Evolutionary conservation across 2,329 filamentous ascomycete species (phyloP), one percentile per base, ranked within the genome.

Genomic region (Monilinia fructicola): DNA sequence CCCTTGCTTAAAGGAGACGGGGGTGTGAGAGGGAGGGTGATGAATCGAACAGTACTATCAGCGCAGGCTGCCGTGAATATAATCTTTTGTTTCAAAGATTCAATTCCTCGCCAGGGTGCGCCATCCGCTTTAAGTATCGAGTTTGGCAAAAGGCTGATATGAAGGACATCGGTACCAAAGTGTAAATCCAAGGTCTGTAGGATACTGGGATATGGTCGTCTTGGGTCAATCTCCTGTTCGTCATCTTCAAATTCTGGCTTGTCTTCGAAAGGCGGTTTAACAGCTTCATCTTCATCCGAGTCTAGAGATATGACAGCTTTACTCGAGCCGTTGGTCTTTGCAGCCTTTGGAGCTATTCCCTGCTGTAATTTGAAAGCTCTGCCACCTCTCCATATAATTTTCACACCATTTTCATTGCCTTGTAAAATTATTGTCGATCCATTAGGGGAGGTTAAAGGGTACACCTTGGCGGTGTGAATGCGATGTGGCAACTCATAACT

Each of bases 391-490:
- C 87, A 90, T 31, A 86, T 76, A 48, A 89, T 73, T 3, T 83
- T 86, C 53, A 88, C 77, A 54, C 87, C 87, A 75, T 84, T 86
- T 67, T 88, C 85, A 71, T 89, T 86, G 55, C 84, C 86, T 72
- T 88, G 88, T 54, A 90, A 77, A 35, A 89, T 75, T 73, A 89
- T 82, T 2, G 83, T 85, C 9, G 87, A 87, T 46, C 87, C 87
- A 73, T 90, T 87, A 1, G 85, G 82, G 1, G 87, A 87, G 67
- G 81, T 80, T 23, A 87, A 79, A 0, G 87, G 87, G 72, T 89
- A 89, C 4, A 82, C 82, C 71, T 87, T 84, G 60, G 87, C 81
- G 72, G 85, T 80, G 75, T 88, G 81, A 58, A 87, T 79, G 67
- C 86, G 84, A 68, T 83, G 81, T 53, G 82, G 78, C 42, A 88